phyloP scores from a whole-genome alignment of 2,329 filamentous ascomycete species.

The Nothophoma quercina region DNA sequence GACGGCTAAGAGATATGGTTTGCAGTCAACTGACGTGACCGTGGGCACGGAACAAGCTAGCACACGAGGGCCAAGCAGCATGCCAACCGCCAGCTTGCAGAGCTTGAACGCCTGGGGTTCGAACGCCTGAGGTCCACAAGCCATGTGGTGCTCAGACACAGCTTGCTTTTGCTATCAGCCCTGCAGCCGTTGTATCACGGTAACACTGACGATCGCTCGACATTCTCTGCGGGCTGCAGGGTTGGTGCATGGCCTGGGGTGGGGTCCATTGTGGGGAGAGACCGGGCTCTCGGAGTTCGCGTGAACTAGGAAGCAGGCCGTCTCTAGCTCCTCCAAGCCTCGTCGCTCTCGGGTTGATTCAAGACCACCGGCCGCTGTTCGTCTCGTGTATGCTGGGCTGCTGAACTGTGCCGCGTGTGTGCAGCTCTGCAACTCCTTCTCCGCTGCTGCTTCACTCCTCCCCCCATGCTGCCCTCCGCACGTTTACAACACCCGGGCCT shows the following conservation, averaged over 20 bases:
- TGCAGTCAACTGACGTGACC: constrained; percentile 10
- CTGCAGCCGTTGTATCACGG: constrained; percentile 9
- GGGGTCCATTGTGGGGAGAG: constrained; percentile 17
- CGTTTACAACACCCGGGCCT: constrained; percentile 13
- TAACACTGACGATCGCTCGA: constrained; percentile 6
- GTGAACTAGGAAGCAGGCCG: constrained; percentile 12
- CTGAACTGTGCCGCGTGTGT: constrained; percentile 13
- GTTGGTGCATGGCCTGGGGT: constrained; percentile 8
- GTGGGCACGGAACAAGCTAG: constrained; percentile 3
- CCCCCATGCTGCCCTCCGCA: constrained; percentile 19
- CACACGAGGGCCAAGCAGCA: constrained; percentile 1
- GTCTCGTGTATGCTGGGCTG: constrained; percentile 12
- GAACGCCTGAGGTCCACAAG: not conserved
- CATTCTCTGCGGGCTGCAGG: constrained; percentile 16
- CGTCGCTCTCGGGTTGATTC: constrained; percentile 17
- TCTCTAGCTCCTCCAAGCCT: constrained; percentile 12
- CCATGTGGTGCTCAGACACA: constrained; percentile 3
- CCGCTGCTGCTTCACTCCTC: constrained; percentile 11
- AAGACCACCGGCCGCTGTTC: constrained; percentile 17
- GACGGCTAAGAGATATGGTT: constrained; percentile 9
- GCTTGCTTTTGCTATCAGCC: not conserved
- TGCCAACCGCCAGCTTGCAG: not conserved
- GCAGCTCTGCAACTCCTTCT: constrained; percentile 1
- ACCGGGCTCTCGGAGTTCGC: constrained; percentile 16
- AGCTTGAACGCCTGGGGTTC: not conserved